These are phyloP conservation scores for Sistotremastrum suecicum DNA, from an alignment of 768 basidiomycete genomes.

Conservation along the genomic window DNA sequence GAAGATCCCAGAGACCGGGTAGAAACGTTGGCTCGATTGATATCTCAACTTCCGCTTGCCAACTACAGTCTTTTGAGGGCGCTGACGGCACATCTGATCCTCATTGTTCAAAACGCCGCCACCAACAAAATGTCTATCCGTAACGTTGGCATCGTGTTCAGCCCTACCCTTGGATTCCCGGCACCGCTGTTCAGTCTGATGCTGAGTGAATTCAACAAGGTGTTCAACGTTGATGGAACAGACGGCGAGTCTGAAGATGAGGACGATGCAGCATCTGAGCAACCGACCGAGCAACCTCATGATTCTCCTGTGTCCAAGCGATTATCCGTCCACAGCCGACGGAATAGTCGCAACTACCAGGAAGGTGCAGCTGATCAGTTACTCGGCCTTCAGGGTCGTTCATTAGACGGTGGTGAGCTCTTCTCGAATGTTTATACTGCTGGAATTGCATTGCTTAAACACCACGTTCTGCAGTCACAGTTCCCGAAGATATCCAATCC, in stretches of 20 bases:
- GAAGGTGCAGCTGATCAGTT: slow-evolving; percentile 73
- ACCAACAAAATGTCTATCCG: slow-evolving; percentile 98
- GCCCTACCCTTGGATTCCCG: slow-evolving; percentile 95
- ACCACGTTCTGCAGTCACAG: slow-evolving; percentile 19
- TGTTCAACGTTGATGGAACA: slow-evolving; percentile 64
- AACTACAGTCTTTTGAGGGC: slow-evolving; percentile 93
- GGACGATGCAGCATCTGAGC: slow-evolving; percentile 6
- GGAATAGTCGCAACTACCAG: slow-evolving; percentile 76
- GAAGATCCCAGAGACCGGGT: slow-evolving; percentile 82
- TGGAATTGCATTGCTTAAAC: slow-evolving; percentile 5
- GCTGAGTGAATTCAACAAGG: slow-evolving; percentile 84
- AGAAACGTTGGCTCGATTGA: slow-evolving; percentile 70
- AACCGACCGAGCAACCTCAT: slow-evolving; percentile 1
- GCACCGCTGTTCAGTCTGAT: slow-evolving; percentile 93
- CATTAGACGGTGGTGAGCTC: background rate
- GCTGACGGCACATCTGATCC: slow-evolving; percentile 85
- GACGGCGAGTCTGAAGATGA: slow-evolving; percentile 20
- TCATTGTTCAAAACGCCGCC: slow-evolving; percentile 81
- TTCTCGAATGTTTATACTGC: background rate
- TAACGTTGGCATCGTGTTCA: slow-evolving; percentile 97
- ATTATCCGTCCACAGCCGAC: slow-evolving; percentile 32
- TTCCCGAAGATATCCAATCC: slow-evolving; percentile 46
- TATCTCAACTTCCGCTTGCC: slow-evolving; percentile 74
- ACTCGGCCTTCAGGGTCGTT: slow-evolving; percentile 59
- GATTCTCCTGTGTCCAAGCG: slow-evolving; percentile 7